A percentile compares a stretch with the other conserved stretches of the same genome.
Conservation (phyloP, 129 eudicot species). For the Lactuca sativa region DNA sequence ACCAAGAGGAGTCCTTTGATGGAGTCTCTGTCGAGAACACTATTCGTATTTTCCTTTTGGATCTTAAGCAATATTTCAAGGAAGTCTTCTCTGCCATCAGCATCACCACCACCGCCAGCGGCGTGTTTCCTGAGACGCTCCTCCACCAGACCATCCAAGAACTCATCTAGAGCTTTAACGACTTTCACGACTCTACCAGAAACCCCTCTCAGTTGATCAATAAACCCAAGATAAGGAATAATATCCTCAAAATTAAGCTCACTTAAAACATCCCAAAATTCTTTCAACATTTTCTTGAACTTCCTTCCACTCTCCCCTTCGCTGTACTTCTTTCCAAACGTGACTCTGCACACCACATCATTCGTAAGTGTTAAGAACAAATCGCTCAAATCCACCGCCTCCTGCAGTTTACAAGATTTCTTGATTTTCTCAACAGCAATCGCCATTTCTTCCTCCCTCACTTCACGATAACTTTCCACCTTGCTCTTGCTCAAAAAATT, state of each 20-base stretch:
- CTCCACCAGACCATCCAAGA: slow-evolving; percentile 41
- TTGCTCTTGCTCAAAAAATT: slow-evolving; percentile 53
- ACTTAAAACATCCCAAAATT: slow-evolving; percentile 38
- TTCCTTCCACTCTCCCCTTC: slow-evolving; percentile 34
- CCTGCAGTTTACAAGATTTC: not conserved
- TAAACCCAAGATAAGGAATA: slow-evolving; percentile 50
- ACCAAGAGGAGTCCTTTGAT: slow-evolving; percentile 52
- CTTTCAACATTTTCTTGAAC: not conserved
- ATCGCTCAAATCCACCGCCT: slow-evolving; percentile 43
- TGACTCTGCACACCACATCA: slow-evolving; percentile 45
- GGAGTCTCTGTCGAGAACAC: slow-evolving; percentile 15
- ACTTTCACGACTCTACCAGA: slow-evolving; percentile 23
- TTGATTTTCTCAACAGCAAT: slow-evolving; percentile 34
- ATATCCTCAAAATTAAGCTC: slow-evolving; percentile 37
- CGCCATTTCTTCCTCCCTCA: slow-evolving; percentile 48
- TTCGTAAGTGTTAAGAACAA: slow-evolving; percentile 36
- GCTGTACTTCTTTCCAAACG: slow-evolving; percentile 58
- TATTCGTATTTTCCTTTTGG: slow-evolving; percentile 23
- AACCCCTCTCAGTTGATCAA: slow-evolving; percentile 31
- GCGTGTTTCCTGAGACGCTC: slow-evolving; percentile 22
- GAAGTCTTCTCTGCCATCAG: slow-evolving; percentile 33
- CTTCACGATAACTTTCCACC: slow-evolving; percentile 29
- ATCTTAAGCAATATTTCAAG: slow-evolving; percentile 42
- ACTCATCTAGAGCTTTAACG: slow-evolving; percentile 31
- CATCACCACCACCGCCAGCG: not conserved